Evolutionary conservation across 2,329 filamentous ascomycete species (phyloP).

Genomic region (Fusarium dlaminii): DNA sequence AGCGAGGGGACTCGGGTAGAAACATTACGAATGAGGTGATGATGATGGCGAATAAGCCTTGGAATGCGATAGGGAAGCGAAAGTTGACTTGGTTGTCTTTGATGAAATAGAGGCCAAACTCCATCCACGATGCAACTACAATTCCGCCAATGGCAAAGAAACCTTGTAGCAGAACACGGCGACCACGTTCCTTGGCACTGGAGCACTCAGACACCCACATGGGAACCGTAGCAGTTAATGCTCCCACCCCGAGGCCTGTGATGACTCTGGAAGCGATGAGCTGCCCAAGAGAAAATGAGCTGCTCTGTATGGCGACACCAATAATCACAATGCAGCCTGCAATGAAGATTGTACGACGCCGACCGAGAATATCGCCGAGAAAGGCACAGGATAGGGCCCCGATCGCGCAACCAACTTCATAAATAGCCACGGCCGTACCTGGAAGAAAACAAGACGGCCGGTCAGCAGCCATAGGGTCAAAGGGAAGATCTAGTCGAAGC

Average conservation of each 20-base stretch:
- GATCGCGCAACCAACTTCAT: background rate
- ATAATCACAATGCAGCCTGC: background rate
- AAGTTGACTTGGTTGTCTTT: background rate
- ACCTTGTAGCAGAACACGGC: background rate
- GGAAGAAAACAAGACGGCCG: background rate
- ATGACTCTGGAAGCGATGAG: background rate
- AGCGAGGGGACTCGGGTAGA: background rate
- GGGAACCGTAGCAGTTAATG: background rate
- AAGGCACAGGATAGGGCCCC: background rate
- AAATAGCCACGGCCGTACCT: background rate
- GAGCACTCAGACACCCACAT: background rate
- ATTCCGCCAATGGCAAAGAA: background rate
- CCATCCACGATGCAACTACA: background rate
- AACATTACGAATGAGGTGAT: background rate
- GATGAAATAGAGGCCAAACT: background rate
- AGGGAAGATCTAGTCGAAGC: fast-evolving
- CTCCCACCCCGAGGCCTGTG: background rate
- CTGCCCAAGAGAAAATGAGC: background rate
- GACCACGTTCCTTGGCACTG: background rate
- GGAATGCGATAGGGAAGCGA: background rate
- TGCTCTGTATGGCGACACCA: background rate
- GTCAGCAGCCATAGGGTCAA: background rate
- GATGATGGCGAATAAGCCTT: background rate
- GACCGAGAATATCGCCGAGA: background rate
- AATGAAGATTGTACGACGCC: background rate